phyloP scores from a whole-genome alignment of 1,284 basidiomycete genomes.

The Melampsora larici-populina region DNA sequence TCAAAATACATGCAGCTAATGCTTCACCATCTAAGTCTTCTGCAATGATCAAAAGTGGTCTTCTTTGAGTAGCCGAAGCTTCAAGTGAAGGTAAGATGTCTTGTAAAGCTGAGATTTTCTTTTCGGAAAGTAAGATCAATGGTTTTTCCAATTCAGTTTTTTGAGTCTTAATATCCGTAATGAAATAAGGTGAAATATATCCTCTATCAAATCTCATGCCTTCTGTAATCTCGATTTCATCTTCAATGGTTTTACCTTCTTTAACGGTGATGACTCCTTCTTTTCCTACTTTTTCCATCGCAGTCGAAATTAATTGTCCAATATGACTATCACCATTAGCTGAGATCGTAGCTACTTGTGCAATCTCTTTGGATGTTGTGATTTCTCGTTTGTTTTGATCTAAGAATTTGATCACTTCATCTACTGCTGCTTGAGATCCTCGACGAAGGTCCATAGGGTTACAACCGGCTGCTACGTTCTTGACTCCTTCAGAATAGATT shows the following conservation, averaged over 20 bases:
- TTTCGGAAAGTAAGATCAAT: constrained; percentile 85
- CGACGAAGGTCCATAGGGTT: constrained; percentile 99
- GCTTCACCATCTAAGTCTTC: constrained; percentile 98
- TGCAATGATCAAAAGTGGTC: constrained; percentile 91
- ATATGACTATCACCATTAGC: constrained; percentile 94
- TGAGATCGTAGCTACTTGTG: constrained; percentile 93
- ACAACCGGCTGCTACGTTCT: constrained; percentile 98
- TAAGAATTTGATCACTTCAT: constrained; percentile 89
- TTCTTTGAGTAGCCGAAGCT: constrained; percentile 80
- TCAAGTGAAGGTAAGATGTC: constrained; percentile 95
- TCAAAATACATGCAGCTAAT: constrained; percentile 92
- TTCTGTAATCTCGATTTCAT: constrained; percentile 97
- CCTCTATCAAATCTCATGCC: constrained; percentile 99
- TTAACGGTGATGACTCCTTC: constrained; percentile 99
- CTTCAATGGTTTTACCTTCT: constrained; percentile 94
- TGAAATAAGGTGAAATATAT: constrained; percentile 97
- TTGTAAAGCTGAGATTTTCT: constrained; percentile 93
- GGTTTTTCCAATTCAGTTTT: constrained; percentile 98
- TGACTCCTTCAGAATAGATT: constrained; percentile 97
- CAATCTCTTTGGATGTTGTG: constrained; percentile 95
- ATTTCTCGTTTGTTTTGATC: constrained; percentile 85
- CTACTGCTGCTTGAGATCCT: constrained; percentile 91
- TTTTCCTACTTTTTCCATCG: constrained; percentile 99
- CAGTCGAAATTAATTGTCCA: constrained; percentile 94
- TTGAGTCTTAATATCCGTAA: constrained; percentile 96